Conservation (phyloP, 208 protist genomes). For the Naegleria fowleri region DNA sequence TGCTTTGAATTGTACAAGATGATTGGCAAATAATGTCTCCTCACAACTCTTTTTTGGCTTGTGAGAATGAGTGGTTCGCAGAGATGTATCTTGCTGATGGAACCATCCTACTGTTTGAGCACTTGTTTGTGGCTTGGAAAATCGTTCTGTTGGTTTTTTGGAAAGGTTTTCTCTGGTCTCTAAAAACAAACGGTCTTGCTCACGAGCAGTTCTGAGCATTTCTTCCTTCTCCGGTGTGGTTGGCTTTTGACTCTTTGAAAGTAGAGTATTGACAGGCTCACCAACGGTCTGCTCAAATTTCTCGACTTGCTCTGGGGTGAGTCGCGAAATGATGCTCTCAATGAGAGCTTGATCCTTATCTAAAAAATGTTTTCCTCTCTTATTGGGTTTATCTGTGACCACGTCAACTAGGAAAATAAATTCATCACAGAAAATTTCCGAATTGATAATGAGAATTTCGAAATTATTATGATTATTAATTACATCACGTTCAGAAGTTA, state of each 20-base stretch:
- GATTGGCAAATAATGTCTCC: not conserved
- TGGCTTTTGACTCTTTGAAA: not conserved
- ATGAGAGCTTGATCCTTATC: slow-evolving; percentile 22
- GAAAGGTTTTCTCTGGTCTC: not conserved
- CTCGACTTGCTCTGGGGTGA: not conserved
- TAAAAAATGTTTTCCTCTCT: slow-evolving; percentile 20
- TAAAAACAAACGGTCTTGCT: not conserved
- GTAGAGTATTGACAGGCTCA: not conserved
- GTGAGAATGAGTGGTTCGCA: not conserved
- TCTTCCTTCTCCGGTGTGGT: not conserved
- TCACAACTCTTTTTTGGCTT: not conserved
- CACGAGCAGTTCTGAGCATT: not conserved
- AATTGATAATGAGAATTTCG: too few species aligned
- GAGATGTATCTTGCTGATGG: not conserved
- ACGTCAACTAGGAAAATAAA: not conserved
- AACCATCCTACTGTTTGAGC: not conserved
- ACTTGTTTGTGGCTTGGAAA: not conserved
- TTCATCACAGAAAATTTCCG: too few species aligned
- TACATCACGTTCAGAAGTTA: too few species aligned
- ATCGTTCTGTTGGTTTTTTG: not conserved
- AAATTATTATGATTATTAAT: too few species aligned
- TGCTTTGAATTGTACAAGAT: not conserved
- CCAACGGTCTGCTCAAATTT: not conserved
- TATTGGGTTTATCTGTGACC: slow-evolving; percentile 24
- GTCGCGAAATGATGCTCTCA: not conserved